Percentiles rank a stretch among this genome's conserved stretches.
phyloP scores from a whole-genome alignment of 129 eudicot species.

The Calendula officinalis region DNA sequence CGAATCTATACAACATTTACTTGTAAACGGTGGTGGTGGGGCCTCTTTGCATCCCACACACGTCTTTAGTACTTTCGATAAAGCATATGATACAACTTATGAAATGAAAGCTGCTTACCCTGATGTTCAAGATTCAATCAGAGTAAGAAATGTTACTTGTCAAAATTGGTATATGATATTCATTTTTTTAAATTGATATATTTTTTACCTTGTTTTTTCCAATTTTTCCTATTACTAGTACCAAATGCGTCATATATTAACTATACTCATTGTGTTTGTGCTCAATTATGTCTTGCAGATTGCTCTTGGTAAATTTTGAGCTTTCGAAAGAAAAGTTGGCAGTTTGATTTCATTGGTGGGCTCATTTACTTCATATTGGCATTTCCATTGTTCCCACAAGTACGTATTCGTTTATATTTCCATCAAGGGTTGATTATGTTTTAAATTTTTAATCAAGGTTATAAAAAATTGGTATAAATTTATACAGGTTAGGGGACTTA shows the following conservation, averaged over 20 bases:
- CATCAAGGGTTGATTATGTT: no score
- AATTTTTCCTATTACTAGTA: no score
- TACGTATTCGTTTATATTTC: slow-evolving; percentile 13
- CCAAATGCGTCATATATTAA: no score
- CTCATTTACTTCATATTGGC: slow-evolving; percentile 84
- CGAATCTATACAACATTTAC: slow-evolving; percentile 74
- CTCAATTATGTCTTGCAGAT: slow-evolving; percentile 50
- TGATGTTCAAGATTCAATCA: slow-evolving; percentile 88
- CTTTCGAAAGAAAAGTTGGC: slow-evolving; percentile 98
- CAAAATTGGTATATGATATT: no score
- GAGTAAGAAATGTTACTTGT: no score
- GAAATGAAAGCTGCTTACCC: slow-evolving; percentile 91
- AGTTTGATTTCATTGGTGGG: slow-evolving; percentile 96
- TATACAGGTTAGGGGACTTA: no score
- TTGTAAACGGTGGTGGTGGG: slow-evolving; percentile 97
- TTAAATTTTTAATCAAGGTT: no score
- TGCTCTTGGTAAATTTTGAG: slow-evolving; percentile 95
- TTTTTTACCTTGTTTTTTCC: no score
- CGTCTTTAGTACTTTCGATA: slow-evolving; percentile 70
- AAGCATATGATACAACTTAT: slow-evolving; percentile 59
- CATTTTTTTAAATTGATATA: no score
- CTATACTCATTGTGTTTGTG: no score
- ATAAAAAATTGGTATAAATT: no score
- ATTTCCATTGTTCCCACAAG: slow-evolving; percentile 98
- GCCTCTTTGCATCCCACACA: slow-evolving; percentile 99